Percentiles rank a stretch among this genome's conserved stretches.
phyloP scores from a whole-genome alignment of 352 stramenopile species.

The Phytophthora parvispora region DNA sequence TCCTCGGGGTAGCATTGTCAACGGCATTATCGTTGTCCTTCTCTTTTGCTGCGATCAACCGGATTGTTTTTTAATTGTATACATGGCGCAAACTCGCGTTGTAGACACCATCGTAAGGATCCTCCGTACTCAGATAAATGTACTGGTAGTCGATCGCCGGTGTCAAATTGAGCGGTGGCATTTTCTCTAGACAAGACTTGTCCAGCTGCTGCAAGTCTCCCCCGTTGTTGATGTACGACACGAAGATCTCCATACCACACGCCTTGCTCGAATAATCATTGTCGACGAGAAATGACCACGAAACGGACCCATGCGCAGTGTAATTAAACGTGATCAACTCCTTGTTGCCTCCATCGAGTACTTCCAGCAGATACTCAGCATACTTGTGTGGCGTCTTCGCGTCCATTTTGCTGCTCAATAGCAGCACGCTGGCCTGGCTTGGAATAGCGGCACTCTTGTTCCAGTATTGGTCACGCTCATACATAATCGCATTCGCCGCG shows the following conservation, averaged over 20 bases:
- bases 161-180: slow-evolving; percentile 36
- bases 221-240: background rate
- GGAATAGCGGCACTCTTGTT: background rate
- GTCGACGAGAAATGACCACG: background rate
- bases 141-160: slow-evolving; percentile 5
- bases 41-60: too few relatives aligned
- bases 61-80: too few relatives aligned
- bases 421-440: background rate
- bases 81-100: slow-evolving; percentile 11
- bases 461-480: background rate
- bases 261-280: background rate
- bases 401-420: background rate
- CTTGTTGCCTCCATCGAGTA: background rate
- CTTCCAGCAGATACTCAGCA: background rate
- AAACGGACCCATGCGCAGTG: background rate
- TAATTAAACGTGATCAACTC: background rate
- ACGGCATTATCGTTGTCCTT: too few relatives aligned
- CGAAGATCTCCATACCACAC: background rate
- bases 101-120: slow-evolving; percentile 45
- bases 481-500: background rate
- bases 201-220: slow-evolving; percentile 3
- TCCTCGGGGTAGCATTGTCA: too few relatives aligned
- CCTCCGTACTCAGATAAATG: slow-evolving; percentile 35
- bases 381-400: background rate
- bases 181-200: slow-evolving; percentile 37